These are phyloP conservation scores for Capsella bursapastoris DNA, from an alignment of 345 rosid species.

Conservation along the genomic window DNA sequence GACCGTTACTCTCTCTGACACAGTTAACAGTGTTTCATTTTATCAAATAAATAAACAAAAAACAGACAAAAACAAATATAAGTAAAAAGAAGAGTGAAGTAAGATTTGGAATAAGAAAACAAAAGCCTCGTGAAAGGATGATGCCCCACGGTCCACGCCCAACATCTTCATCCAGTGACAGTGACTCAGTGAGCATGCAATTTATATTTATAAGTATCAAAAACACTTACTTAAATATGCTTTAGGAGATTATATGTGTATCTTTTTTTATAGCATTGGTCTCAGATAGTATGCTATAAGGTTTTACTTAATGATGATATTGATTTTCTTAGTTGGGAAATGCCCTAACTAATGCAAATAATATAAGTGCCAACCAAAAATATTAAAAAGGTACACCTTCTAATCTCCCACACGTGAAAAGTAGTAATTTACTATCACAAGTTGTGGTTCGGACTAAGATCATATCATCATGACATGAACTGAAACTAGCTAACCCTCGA, in stretches of 20 bases:
- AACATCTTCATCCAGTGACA: constrained; percentile 28
- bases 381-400: not conserved
- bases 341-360: not conserved
- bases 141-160: constrained; percentile 44
- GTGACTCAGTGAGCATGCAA: constrained; percentile 37
- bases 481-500: not conserved
- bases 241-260: not conserved
- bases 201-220: not conserved
- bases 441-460: not conserved
- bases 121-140: constrained; percentile 40
- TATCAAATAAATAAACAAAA: not conserved
- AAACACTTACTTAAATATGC: not conserved
- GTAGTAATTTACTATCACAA: not conserved
- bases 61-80: not conserved
- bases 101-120: constrained; percentile 14
- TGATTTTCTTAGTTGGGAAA: not conserved
- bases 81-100: constrained; percentile 16
- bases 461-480: not conserved
- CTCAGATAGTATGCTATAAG: not conserved
- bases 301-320: not conserved
- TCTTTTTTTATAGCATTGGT: not conserved
- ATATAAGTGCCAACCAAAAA: not conserved
- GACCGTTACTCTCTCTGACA: constrained; percentile 45
- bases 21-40: constrained; percentile 29
- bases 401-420: not conserved